phyloP scores from a whole-genome alignment of 805 yeast genomes.

The Hermanozyma aechmeae region DNA sequence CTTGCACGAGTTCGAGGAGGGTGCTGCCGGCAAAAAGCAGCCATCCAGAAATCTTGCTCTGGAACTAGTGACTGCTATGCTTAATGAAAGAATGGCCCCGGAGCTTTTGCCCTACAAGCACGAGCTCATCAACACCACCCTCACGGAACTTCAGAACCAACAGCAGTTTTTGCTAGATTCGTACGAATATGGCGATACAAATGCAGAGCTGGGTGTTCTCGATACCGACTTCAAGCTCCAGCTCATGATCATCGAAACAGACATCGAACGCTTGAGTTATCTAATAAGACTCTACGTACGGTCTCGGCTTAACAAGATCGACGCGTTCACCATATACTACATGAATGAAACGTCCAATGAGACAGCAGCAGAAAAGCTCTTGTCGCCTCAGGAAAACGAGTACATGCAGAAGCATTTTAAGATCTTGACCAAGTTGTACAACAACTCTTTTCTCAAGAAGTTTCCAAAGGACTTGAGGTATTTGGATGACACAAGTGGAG shows the following conservation, averaged over 20 bases:
- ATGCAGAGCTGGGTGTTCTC: constrained; percentile 17
- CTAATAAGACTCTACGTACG: constrained; percentile 75
- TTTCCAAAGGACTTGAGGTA: constrained; percentile 64
- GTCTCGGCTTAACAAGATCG: constrained; percentile 68
- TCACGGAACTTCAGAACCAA: constrained; percentile 55
- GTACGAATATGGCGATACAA: constrained; percentile 59
- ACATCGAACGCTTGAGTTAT: constrained; percentile 78
- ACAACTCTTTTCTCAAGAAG: constrained; percentile 52
- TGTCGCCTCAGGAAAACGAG: constrained; percentile 51
- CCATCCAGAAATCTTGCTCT: constrained; percentile 17
- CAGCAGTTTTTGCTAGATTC: constrained; percentile 71
- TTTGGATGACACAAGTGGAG: constrained; percentile 60
- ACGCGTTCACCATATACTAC: constrained; percentile 54
- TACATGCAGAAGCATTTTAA: constrained; percentile 64
- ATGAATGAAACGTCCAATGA: constrained; percentile 26
- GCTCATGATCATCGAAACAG: constrained; percentile 81
- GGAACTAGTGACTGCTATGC: constrained; percentile 57
- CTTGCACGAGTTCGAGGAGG: constrained; percentile 50
- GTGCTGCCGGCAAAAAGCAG: constrained; percentile 3
- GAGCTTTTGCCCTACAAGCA: constrained; percentile 73
- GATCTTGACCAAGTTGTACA: constrained; percentile 56
- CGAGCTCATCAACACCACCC: constrained; percentile 45
- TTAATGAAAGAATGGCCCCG: constrained; percentile 78
- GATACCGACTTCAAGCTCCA: constrained; percentile 60
- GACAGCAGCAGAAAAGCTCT: constrained; percentile 9